Conservation (phyloP, 805 yeast species). For the Suhomyces kilbournensis region DNA sequence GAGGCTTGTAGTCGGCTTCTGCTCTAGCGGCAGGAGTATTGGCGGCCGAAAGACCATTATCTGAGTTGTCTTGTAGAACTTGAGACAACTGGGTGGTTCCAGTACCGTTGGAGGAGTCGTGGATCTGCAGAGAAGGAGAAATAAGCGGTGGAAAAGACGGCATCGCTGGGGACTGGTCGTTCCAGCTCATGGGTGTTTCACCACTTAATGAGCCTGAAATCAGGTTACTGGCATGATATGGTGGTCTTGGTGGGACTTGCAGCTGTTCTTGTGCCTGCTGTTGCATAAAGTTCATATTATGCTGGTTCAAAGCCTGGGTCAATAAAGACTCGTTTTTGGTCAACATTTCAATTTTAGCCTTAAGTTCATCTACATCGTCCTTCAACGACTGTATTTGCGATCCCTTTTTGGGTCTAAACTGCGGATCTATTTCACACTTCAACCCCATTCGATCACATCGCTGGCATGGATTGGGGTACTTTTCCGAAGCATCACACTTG, state of each 20-base stretch:
- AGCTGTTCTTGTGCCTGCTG: constrained; percentile 15
- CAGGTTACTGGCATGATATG: neutral
- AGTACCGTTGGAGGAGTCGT: constrained; percentile 15
- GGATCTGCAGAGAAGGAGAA: constrained; percentile 8
- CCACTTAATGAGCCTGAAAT: neutral
- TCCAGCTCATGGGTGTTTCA: constrained; percentile 1
- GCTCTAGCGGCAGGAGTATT: constrained; percentile 1
- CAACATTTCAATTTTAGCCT: constrained; percentile 65
- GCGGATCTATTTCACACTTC: constrained; percentile 86
- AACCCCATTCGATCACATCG: constrained; percentile 79
- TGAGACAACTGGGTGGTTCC: constrained; percentile 14
- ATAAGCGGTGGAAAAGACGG: constrained; percentile 6
- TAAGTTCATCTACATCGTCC: constrained; percentile 80
- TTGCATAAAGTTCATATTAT: constrained; percentile 30
- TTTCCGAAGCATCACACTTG: constrained; percentile 85
- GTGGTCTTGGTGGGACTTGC: constrained; percentile 3
- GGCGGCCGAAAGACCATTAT: constrained; percentile 27
- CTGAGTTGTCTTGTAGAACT: constrained; percentile 23
- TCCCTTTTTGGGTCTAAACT: constrained; percentile 87
- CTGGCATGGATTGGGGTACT: constrained; percentile 77
- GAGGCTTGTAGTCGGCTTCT: constrained; percentile 18
- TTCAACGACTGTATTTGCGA: constrained; percentile 81
- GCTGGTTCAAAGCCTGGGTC: constrained; percentile 57
- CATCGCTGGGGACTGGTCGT: constrained; percentile 2
- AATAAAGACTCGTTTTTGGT: constrained; percentile 63